These are phyloP conservation scores for Pholiota molesta DNA, from an alignment of 768 basidiomycete species.

Conservation along the genomic window DNA sequence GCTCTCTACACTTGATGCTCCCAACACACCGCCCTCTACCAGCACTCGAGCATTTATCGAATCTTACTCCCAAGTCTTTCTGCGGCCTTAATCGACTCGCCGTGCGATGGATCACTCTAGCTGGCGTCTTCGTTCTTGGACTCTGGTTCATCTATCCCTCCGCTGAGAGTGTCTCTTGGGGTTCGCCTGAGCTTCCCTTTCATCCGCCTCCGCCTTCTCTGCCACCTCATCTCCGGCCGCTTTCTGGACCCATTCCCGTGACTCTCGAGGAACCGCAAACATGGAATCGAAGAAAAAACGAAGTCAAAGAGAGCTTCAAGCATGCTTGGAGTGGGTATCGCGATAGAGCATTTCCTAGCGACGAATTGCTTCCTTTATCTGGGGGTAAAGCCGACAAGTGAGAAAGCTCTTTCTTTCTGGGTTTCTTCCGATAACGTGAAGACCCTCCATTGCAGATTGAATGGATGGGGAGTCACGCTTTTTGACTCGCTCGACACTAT, in stretches of 20 bases:
- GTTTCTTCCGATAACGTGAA: neutral
- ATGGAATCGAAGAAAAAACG: neutral
- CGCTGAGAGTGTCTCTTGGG: neutral
- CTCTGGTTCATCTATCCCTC: slow-evolving; percentile 1
- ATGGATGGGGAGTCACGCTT: slow-evolving; percentile 75
- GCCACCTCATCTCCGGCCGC: neutral
- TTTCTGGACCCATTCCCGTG: neutral
- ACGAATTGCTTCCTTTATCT: slow-evolving; percentile 59
- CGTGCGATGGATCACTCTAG: neutral
- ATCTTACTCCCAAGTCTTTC: neutral
- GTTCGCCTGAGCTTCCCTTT: neutral
- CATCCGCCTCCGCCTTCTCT: neutral
- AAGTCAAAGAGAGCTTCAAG: slow-evolving; percentile 58
- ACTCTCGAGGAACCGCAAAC: neutral
- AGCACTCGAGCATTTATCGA: slow-evolving; percentile 1
- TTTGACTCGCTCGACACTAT: slow-evolving; percentile 85
- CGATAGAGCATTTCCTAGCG: slow-evolving; percentile 51
- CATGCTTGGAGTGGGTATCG: slow-evolving; percentile 65
- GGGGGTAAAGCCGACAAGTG: slow-evolving; percentile 58
- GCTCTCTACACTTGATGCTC: neutral
- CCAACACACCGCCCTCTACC: slow-evolving; percentile 6
- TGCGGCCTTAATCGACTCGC: neutral
- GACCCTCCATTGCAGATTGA: slow-evolving; percentile 47
- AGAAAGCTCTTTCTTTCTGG: slow-evolving; percentile 17
- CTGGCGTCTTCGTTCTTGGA: neutral